Base-by-base conservation (phyloP, 2,329 filamentous ascomycete genomes). In the Rhynchosporium graminicola region DNA sequence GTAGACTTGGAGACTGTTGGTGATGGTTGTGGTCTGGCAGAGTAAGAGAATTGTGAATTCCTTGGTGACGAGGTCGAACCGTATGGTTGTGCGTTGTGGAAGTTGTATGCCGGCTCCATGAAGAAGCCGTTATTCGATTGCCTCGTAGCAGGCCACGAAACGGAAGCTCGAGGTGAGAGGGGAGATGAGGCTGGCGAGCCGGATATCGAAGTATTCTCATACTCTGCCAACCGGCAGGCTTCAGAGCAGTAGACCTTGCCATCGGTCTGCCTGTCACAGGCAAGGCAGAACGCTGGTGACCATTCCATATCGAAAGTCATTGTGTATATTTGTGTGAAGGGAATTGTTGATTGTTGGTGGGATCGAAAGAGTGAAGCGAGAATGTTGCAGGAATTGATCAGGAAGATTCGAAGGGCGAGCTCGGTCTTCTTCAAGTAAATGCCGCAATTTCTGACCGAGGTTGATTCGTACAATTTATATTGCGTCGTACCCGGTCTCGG, bases 201-300 rank as follows among this genome's bases (percentile, higher is more conserved):
- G 13, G 82, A 78, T 57, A 80, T 78, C 15, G 79, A 77, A 10
- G 80, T 82, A 43, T 84, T 87, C 77, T 97, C 92, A 71, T 94
- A 87, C 78, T 97, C 93, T 69, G 91, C 89, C 50, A 97, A 82
- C 68, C 92, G 86, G 83, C 93, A 97, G 36, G 90, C 86, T 79
- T 97, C 92, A 52, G 92, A 96, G 83, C 93, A 97, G 82, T 96
- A 97, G 68, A 90, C 87, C 65, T 87, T 87, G 61, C 87, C 87
- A 68, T 90, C 85, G 64, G 90, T 92, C 79, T 96, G 91, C 79
- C 89, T 89, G 80, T 97, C 93, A 81, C 93, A 97, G 80, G 90
- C 87, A 71, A 97, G 87, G 83, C 93, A 97, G 84, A 92, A 97
- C 78, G 96, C 89, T 77, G 90, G 91, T 72, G 90, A 90, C 92